Evolutionary conservation across 768 basidiomycete species (phyloP).

Genomic region (Hygrocybe coccinea): DNA sequence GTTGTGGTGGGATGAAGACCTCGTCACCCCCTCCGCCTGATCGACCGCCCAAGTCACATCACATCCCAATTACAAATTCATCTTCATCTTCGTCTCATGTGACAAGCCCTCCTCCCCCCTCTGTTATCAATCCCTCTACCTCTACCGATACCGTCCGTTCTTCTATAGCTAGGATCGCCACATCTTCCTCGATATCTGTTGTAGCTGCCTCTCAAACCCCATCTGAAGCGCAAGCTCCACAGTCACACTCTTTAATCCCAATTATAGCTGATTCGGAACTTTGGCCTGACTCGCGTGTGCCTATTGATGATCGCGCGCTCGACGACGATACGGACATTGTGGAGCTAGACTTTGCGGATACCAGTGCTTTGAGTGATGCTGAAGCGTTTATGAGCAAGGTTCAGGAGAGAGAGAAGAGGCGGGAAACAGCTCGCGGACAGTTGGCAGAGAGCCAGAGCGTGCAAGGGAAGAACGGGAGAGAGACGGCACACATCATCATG

Average conservation of each 20-base stretch:
- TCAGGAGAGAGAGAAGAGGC: slow-evolving; percentile 25
- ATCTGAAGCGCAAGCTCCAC: background rate
- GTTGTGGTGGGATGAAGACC: background rate
- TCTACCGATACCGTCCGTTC: background rate
- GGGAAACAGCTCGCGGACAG: slow-evolving; percentile 12
- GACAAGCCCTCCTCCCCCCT: background rate
- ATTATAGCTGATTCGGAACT: slow-evolving; percentile 62
- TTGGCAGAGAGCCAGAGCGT: background rate
- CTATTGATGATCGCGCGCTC: slow-evolving; percentile 33
- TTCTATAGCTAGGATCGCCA: slow-evolving; percentile 4
- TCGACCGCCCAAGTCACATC: background rate
- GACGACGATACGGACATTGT: slow-evolving; percentile 57
- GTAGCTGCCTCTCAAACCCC: background rate
- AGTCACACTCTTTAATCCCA: slow-evolving; percentile 46
- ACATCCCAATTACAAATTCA: background rate
- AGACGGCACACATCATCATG: background rate
- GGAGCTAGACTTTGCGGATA: slow-evolving; percentile 73
- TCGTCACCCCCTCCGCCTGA: background rate
- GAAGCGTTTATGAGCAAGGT: slow-evolving; percentile 45
- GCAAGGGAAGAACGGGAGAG: slow-evolving; percentile 6
- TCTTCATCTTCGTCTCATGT: background rate
- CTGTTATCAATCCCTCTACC: slow-evolving; percentile 9
- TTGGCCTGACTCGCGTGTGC: slow-evolving; percentile 62
- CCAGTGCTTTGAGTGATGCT: slow-evolving; percentile 65
- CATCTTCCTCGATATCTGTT: background rate